phyloP scores from a whole-genome alignment of 768 basidiomycete species.

The Collybiopsis luxurians region DNA sequence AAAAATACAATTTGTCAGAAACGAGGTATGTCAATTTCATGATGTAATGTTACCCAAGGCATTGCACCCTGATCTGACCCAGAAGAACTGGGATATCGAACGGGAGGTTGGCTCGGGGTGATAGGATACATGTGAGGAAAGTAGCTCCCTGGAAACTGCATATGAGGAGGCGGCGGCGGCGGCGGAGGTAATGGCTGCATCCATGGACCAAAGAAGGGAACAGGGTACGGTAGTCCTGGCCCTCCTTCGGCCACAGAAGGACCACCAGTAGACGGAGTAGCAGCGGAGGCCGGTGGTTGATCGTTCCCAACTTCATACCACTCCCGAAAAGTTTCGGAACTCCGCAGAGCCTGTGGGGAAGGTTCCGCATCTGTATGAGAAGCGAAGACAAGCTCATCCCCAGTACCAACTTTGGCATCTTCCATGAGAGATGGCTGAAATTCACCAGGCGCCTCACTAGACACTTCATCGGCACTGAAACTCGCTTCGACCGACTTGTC shows the following conservation, averaged over 20 bases:
- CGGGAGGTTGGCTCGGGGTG: slow-evolving; percentile 24
- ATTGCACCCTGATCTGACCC: slow-evolving; percentile 36
- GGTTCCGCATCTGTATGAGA: slow-evolving; percentile 10
- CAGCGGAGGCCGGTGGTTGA: slow-evolving; percentile 28
- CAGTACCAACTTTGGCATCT: background rate
- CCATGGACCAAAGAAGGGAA: slow-evolving; percentile 35
- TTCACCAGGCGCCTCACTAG: background rate
- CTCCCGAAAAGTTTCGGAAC: slow-evolving; percentile 37
- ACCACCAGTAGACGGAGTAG: slow-evolving; percentile 20
- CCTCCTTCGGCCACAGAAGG: background rate
- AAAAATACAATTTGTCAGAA: slow-evolving; percentile 17
- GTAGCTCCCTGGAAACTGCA: slow-evolving; percentile 53
- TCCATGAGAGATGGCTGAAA: background rate
- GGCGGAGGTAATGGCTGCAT: slow-evolving; percentile 35
- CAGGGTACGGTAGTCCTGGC: slow-evolving; percentile 27
- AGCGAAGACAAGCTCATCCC: background rate
- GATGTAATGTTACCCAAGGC: slow-evolving; percentile 20
- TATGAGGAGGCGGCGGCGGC: slow-evolving; percentile 33
- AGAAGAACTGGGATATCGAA: slow-evolving; percentile 28
- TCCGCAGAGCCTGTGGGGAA: slow-evolving; percentile 3
- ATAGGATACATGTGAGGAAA: slow-evolving; percentile 43
- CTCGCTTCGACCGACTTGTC: background rate
- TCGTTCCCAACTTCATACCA: slow-evolving; percentile 36
- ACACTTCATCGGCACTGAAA: background rate
- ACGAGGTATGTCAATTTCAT: background rate